These are phyloP conservation scores for Zygotorulaspora mrakii DNA, from an alignment of 1,139 yeast species.

Conservation along the genomic window DNA sequence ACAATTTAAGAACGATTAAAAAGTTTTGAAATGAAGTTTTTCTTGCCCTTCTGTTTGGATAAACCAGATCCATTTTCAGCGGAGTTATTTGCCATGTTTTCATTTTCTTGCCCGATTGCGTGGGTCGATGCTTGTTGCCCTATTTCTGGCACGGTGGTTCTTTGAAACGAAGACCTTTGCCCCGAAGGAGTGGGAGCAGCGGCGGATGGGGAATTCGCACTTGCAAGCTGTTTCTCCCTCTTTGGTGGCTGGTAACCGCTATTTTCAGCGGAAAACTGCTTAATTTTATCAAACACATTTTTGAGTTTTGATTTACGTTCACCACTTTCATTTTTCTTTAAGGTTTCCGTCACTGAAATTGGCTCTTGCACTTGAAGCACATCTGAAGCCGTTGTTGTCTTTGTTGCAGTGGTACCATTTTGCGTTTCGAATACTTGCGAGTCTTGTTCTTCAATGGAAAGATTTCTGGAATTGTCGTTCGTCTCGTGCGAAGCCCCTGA, in stretches of 20 bases:
- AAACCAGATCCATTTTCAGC: not conserved
- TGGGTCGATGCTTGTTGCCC: no score
- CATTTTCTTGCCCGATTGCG: no score
- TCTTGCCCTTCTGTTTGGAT: constrained; percentile 6
- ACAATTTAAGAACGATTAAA: constrained; percentile 10
- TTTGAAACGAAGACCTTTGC: not conserved
- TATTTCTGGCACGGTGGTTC: no score
- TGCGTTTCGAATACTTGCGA: constrained; percentile 11
- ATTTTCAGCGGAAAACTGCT: constrained; percentile 35
- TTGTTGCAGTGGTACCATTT: constrained; percentile 9
- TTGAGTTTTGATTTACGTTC: constrained; percentile 20
- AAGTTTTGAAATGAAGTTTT: constrained; percentile 8
- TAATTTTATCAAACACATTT: constrained; percentile 28
- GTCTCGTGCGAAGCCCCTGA: not conserved
- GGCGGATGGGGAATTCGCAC: not conserved
- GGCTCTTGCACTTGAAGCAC: constrained; percentile 3
- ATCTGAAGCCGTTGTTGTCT: constrained; percentile 11
- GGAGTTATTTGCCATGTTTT: no score
- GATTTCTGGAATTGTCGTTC: not conserved
- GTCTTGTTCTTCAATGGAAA: constrained; percentile 6
- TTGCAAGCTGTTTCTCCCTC: not conserved
- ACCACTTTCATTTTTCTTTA: constrained; percentile 1
- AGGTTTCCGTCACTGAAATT: constrained; percentile 1
- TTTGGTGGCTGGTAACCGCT: constrained; percentile 32
- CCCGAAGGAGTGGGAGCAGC: not conserved